Evolutionary conservation across 768 basidiomycete genomes (phyloP).

Genomic region (Paxillus rubicundulus): DNA sequence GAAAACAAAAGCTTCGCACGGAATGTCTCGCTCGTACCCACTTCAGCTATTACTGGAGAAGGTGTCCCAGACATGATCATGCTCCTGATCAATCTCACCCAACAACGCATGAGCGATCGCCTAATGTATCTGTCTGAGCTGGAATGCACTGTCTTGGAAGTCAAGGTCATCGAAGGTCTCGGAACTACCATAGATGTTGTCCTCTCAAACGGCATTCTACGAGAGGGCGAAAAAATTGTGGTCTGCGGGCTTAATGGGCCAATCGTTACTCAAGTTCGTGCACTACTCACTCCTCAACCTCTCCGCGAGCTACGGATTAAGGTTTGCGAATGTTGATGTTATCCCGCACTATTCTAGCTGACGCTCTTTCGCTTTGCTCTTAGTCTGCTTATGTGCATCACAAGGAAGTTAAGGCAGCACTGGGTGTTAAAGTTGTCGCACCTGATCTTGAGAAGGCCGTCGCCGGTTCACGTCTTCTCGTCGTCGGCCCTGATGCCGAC

Average conservation of each 20-base stretch:
- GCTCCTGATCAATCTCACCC: slow-evolving; percentile 94
- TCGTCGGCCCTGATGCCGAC: slow-evolving; percentile 93
- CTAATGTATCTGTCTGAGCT: slow-evolving; percentile 98
- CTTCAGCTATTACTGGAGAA: slow-evolving; percentile 97
- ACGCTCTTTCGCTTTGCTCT: slow-evolving; percentile 1
- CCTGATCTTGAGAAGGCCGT: slow-evolving; percentile 98
- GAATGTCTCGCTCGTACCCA: slow-evolving; percentile 95
- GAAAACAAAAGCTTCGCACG: slow-evolving; percentile 94
- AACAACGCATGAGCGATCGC: slow-evolving; percentile 95
- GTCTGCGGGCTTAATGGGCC: slow-evolving; percentile 97
- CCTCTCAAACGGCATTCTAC: slow-evolving; percentile 88
- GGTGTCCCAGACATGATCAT: slow-evolving; percentile 99
- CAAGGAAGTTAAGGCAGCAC: slow-evolving; percentile 94
- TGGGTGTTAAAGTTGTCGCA: slow-evolving; percentile 93
- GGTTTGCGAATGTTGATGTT: slow-evolving; percentile 41
- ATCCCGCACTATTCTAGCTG: neutral
- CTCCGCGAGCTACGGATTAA: slow-evolving; percentile 94
- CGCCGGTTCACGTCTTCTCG: slow-evolving; percentile 91
- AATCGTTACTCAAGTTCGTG: slow-evolving; percentile 92
- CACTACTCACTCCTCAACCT: slow-evolving; percentile 93
- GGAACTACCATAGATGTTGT: slow-evolving; percentile 98
- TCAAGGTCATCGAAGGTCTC: slow-evolving; percentile 97
- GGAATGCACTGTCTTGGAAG: slow-evolving; percentile 97
- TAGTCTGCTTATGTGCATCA: slow-evolving; percentile 96
- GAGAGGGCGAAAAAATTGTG: slow-evolving; percentile 91